Conservation (phyloP, 768 basidiomycete genomes). For the Boletus fagicola region DNA sequence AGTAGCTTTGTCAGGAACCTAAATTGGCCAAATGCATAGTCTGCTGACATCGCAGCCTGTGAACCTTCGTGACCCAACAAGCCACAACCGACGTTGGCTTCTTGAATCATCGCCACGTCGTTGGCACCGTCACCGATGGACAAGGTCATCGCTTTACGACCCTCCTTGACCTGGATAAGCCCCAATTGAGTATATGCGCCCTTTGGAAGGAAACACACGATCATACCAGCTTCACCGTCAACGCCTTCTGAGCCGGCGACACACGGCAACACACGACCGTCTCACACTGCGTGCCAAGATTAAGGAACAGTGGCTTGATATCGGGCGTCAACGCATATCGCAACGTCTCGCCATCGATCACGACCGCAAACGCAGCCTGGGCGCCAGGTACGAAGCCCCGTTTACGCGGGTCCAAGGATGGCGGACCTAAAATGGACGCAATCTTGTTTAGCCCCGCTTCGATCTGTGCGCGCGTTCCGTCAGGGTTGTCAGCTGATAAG, state of each 20-base stretch:
- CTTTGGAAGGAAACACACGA: background rate
- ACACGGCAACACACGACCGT: conserved; percentile 99
- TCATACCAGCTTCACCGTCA: conserved; percentile 87
- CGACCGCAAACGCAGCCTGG: conserved; percentile 82
- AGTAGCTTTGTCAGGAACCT: conserved; percentile 88
- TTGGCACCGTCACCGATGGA: conserved; percentile 98
- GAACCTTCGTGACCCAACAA: conserved; percentile 93
- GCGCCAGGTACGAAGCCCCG: conserved; percentile 67
- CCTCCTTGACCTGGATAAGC: conserved; percentile 79
- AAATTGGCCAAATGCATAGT: conserved; percentile 98
- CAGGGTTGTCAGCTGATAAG: conserved; percentile 76
- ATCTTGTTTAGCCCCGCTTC: conserved; percentile 95
- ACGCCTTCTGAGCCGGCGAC: conserved; percentile 96
- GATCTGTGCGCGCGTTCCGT: conserved; percentile 78
- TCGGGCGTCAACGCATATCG: conserved; percentile 73
- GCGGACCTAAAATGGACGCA: conserved; percentile 79
- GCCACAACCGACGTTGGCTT: conserved; percentile 97
- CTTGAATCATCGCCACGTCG: conserved; percentile 99
- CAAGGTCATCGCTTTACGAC: conserved; percentile 91
- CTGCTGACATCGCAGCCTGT: conserved; percentile 98
- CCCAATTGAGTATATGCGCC: background rate
- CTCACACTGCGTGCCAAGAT: conserved; percentile 92
- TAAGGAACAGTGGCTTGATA: conserved; percentile 84
- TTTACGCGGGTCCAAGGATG: conserved; percentile 54
- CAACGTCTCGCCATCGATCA: conserved; percentile 94